Evolutionary conservation across 129 eudicot genomes (phyloP).

Genomic region (Artemisia annua): DNA sequence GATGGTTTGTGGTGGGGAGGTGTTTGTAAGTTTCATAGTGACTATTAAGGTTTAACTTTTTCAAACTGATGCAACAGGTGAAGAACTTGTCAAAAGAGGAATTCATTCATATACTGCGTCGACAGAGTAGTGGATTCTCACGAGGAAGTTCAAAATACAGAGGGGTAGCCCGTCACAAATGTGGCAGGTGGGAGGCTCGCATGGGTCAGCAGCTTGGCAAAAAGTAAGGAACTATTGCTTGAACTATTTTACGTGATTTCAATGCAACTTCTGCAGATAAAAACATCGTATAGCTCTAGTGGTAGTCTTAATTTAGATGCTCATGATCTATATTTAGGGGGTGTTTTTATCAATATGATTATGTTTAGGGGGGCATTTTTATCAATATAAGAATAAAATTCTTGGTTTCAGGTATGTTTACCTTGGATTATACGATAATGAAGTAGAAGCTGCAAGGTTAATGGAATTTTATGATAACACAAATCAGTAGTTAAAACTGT

Average conservation of each 20-base stretch:
- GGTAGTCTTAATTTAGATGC: slow-evolving; percentile 6
- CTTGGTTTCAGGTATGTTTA: slow-evolving; percentile 83
- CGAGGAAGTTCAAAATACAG: slow-evolving; percentile 82
- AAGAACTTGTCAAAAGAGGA: slow-evolving; percentile 75
- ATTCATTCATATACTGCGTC: slow-evolving; percentile 78
- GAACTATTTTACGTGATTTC: slow-evolving; percentile 16
- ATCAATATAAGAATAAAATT: slow-evolving; percentile 50
- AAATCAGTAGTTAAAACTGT: slow-evolving; percentile 6
- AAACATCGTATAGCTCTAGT: not conserved
- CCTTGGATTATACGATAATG: slow-evolving; percentile 78
- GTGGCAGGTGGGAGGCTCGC: slow-evolving; percentile 95
- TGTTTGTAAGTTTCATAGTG: slow-evolving; percentile 19
- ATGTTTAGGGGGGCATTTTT: slow-evolving; percentile 40
- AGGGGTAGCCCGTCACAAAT: slow-evolving; percentile 88
- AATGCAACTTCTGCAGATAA: slow-evolving; percentile 11
- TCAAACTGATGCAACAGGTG: slow-evolving; percentile 45
- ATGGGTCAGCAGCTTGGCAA: slow-evolving; percentile 90
- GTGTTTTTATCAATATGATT: slow-evolving; percentile 39
- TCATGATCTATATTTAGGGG: slow-evolving; percentile 29
- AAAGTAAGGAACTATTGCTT: slow-evolving; percentile 53
- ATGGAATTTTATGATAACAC: slow-evolving; percentile 34
- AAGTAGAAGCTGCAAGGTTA: slow-evolving; percentile 91
- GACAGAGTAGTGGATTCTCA: slow-evolving; percentile 80
- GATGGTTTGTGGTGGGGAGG: slow-evolving; percentile 9
- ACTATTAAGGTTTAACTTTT: slow-evolving; percentile 10